These are phyloP conservation scores for Rhodotorula sp. DNA, from an alignment of 1,284 basidiomycete genomes.

Conservation along the genomic window DNA sequence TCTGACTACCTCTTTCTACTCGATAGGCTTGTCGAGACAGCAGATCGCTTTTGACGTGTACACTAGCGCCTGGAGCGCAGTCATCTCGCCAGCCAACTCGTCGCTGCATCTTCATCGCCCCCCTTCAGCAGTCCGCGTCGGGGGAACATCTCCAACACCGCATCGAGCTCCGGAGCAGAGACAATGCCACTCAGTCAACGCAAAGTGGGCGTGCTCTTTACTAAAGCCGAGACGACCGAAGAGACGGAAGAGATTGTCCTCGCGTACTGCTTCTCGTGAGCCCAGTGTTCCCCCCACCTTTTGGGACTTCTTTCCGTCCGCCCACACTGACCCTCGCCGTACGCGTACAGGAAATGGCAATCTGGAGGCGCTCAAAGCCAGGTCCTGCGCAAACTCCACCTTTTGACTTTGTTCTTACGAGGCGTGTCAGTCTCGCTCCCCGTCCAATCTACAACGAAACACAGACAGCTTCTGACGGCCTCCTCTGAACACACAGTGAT, in stretches of 20 bases:
- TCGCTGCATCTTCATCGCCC: too few species aligned
- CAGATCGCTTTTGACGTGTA: too few species aligned
- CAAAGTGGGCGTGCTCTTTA: constrained; percentile 18
- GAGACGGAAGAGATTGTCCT: constrained; percentile 24
- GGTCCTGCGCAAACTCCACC: constrained; percentile 27
- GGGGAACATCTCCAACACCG: too few species aligned
- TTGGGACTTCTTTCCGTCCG: background rate
- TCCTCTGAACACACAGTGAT: constrained; percentile 1
- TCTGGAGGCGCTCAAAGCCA: constrained; percentile 20
- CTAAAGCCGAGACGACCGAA: background rate
- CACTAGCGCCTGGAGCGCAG: too few species aligned
- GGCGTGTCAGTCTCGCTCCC: constrained; percentile 9
- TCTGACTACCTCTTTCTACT: background rate
- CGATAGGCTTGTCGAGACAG: too few species aligned
- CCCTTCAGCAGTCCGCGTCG: too few species aligned
- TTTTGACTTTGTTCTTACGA: constrained; percentile 25
- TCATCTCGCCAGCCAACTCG: too few species aligned
- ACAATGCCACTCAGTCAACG: constrained; percentile 18
- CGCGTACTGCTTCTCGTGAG: background rate
- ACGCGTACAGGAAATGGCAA: constrained; percentile 21
- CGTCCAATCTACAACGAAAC: background rate
- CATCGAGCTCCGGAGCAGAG: background rate
- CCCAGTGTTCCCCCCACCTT: background rate
- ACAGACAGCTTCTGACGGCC: background rate
- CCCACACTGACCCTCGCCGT: background rate